phyloP scores from a whole-genome alignment of 768 basidiomycete genomes.

The Boletus eberwhitei region DNA sequence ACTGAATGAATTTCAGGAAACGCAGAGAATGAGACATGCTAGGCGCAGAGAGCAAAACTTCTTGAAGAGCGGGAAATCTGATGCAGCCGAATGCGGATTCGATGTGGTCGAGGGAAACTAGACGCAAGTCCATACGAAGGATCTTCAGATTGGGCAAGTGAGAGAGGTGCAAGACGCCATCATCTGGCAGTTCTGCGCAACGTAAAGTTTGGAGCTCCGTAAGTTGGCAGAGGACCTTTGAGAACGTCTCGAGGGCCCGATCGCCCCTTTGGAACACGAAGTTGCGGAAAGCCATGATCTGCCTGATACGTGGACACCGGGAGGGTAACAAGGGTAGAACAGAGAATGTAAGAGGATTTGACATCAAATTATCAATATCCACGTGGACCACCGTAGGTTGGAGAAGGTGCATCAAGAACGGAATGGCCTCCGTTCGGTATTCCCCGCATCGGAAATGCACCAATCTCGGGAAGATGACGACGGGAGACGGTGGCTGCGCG shows the following conservation, averaged over 20 bases:
- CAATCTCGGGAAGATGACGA: slow-evolving; percentile 24
- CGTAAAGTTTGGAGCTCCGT: slow-evolving; percentile 22
- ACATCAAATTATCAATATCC: slow-evolving; percentile 29
- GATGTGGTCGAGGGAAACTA: slow-evolving; percentile 21
- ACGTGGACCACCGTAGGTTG: slow-evolving; percentile 25
- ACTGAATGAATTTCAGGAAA: slow-evolving; percentile 27
- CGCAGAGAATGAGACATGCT: slow-evolving; percentile 22
- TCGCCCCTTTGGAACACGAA: slow-evolving; percentile 27
- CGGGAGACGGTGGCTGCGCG: slow-evolving; percentile 11
- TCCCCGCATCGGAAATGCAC: slow-evolving; percentile 29
- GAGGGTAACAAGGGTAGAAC: slow-evolving; percentile 21
- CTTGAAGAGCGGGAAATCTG: slow-evolving; percentile 22
- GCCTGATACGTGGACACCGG: slow-evolving; percentile 23
- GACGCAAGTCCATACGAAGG: slow-evolving; percentile 27
- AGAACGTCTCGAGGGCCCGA: slow-evolving; percentile 22
- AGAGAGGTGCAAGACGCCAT: slow-evolving; percentile 21
- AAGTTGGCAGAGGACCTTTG: slow-evolving; percentile 21
- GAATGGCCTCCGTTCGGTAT: slow-evolving; percentile 19
- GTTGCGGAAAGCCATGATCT: slow-evolving; percentile 29
- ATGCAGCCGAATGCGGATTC: slow-evolving; percentile 11
- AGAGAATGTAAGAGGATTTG: slow-evolving; percentile 19
- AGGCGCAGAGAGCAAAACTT: slow-evolving; percentile 22
- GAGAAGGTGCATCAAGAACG: slow-evolving; percentile 26
- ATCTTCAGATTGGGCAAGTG: slow-evolving; percentile 19
- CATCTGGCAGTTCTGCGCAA: slow-evolving; percentile 27